Base-by-base conservation (phyloP, 805 yeast species). In the Osmozyma mogii region DNA sequence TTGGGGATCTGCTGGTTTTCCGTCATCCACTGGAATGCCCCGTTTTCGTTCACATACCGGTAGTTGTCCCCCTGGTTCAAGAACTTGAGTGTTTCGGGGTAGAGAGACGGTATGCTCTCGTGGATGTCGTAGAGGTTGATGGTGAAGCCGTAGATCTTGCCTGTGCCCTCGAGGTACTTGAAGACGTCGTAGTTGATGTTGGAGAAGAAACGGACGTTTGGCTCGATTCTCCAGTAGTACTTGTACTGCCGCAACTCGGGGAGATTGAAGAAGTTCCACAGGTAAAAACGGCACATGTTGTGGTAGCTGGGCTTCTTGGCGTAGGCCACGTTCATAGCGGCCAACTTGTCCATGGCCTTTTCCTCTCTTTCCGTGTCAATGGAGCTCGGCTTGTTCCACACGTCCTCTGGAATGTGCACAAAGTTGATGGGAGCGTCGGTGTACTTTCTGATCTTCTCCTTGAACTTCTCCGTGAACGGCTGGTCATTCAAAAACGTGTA, bases 181-280 rank as follows among this genome's bases (percentile, higher is more conserved):
- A 82, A 82, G 8, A 82, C 77, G 43, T 84, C 94, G 47, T 84
- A 84, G 31, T 81, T 72, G 24, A 84, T 55, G 31, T 76, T 72
- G 45, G 84, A 75, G 47, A 61, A 80, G 47, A 78, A 82, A 16
- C 67, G 62, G 1, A 84, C 83, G 20, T 58, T 59, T 6, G 94
- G 94, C 53, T 84, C 94, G 27, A 84, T 62, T 37, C 95, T 61
- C 95, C 94, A 84, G 47, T 79, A 80, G 55, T 78, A 84, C 42
- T 64, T 68, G 55, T 67, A 78, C 35, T 81, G 61, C 35, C 65
- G 58, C 47, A 84, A 50, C 32, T 71, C 66, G 9, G 82, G 82
- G 37, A 79, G 71, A 28, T 78, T 65, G 48, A 68, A 80, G 45
- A 83, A 80, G 34, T 56, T 56, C 9, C 72, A 74, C 28, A 80